phyloP scores from a whole-genome alignment of 495 filamentous ascomycete species.

The Annulohypoxylon stygium region DNA sequence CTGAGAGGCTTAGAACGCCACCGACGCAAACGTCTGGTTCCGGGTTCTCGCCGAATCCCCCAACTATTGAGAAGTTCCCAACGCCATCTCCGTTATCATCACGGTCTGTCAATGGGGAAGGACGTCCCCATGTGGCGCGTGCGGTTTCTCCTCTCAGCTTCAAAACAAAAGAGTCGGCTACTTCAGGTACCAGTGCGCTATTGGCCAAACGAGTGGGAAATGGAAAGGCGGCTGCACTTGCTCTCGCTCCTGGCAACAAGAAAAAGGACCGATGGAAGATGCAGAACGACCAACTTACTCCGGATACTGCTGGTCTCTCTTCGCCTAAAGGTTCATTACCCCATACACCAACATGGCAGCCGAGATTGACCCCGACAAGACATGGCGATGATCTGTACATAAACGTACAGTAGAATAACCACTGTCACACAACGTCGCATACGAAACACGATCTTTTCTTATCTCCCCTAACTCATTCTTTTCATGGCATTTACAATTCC shows the following conservation, averaged over 20 bases:
- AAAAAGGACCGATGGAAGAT: conserved; percentile 40
- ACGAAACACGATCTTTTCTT: conserved; percentile 3
- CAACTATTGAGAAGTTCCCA: conserved; percentile 36
- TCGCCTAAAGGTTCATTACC: conserved; percentile 52
- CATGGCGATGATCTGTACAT: conserved; percentile 58
- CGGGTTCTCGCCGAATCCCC: conserved; percentile 39
- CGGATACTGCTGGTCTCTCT: conserved; percentile 28
- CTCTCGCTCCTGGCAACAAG: conserved; percentile 46
- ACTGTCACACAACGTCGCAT: neutral
- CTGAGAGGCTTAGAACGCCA: conserved; percentile 37
- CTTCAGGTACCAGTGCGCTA: conserved; percentile 51
- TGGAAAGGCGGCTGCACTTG: conserved; percentile 59
- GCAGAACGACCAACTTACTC: conserved; percentile 20
- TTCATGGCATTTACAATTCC: conserved; percentile 8
- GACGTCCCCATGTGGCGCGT: conserved; percentile 24
- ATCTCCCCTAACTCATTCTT: conserved; percentile 10
- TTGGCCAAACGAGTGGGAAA: conserved; percentile 65
- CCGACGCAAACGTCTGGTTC: conserved; percentile 38
- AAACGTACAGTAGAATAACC: conserved; percentile 52
- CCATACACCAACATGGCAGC: conserved; percentile 64
- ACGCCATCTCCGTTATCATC: conserved; percentile 37
- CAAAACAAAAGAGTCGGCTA: conserved; percentile 39
- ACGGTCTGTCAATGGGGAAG: conserved; percentile 18
- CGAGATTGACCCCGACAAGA: conserved; percentile 59
- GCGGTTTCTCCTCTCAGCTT: conserved; percentile 39